Evolutionary conservation across 495 filamentous ascomycete species (phyloP), one percentile per base, ranked within the genome.

Genomic region (Geoglossum glabrum): DNA sequence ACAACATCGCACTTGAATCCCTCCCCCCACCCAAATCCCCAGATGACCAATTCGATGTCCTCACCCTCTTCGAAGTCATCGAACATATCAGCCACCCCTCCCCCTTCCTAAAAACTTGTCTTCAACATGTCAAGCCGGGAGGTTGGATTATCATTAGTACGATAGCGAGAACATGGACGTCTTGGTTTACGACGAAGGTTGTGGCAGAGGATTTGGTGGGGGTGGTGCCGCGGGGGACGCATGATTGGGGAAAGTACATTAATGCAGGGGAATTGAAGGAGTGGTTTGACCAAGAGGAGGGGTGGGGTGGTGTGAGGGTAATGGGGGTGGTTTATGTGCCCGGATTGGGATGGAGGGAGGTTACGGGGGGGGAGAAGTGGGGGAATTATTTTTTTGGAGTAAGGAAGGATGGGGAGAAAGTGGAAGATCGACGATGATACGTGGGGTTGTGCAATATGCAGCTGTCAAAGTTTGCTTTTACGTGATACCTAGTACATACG

Each of bases 341-440:
- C 15, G 90, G 87, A 0, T 54, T 92, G 38, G 92, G 92, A 46
- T 98, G 92, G 92, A 90, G 74, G 73, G 81, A 87, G 70, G 84
- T 95, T 1, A 45, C 3, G 17, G 85, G 86, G 9, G 83, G 86
- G 54, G 92, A 98, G 73, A 81, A 78, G 66, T 79, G 85, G 70
- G 92, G 92, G 34, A 98, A 98, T 71, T 98, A 98, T 69, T 97
- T 98, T 69, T 93, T 95, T 70, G 92, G 79, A 40, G 79, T 93
- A 31, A 80, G 83, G 69, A 93, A 74, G 71, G 74, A 64, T 7
- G 55, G 13, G 9, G 28, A 57, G 28, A 11, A 47, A 19, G 40
- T 1, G 40, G 5, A 9, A 19, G 40, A 13, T 17, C 40, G 23
- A 19, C 11, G 4, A 11, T 34, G 31, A 34, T 34, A 5, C 4